phyloP scores from a whole-genome alignment of 371 early-diverging fungal genomes.

The Rhizopus arrhizus region DNA sequence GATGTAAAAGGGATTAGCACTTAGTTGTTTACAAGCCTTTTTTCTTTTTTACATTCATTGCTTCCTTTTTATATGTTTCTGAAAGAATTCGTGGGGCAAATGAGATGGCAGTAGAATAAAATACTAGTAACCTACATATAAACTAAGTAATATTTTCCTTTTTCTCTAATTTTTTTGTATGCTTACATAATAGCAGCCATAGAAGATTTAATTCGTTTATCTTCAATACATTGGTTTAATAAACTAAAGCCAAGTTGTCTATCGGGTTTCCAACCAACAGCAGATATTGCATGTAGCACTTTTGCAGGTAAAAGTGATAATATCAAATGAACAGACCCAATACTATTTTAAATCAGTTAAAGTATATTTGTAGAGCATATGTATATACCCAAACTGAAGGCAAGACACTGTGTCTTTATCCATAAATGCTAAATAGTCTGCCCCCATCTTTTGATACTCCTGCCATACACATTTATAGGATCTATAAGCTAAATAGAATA shows the following conservation, averaged over 20 bases:
- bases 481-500: slow-evolving; percentile 32
- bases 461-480: slow-evolving; percentile 54
- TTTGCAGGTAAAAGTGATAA: slow-evolving; percentile 63
- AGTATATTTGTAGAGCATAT: background rate
- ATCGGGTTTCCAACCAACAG: slow-evolving; percentile 65
- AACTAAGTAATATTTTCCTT: slow-evolving; percentile 6
- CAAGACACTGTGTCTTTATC: slow-evolving; percentile 51
- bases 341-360: slow-evolving; percentile 26
- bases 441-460: slow-evolving; percentile 50
- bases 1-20: slow-evolving; percentile 13
- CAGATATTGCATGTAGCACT: slow-evolving; percentile 54
- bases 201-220: slow-evolving; percentile 58
- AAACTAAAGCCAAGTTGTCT: slow-evolving; percentile 59
- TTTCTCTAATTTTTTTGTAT: background rate
- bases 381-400: slow-evolving; percentile 50
- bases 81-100: slow-evolving; percentile 48
- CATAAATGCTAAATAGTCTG: slow-evolving; percentile 38
- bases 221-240: slow-evolving; percentile 51
- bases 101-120: slow-evolving; percentile 41
- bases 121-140: slow-evolving; percentile 34
- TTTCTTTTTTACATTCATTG: slow-evolving; percentile 31
- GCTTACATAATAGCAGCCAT: slow-evolving; percentile 61
- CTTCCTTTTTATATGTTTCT: slow-evolving; percentile 41
- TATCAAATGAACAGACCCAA: slow-evolving; percentile 64
- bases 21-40: background rate